Evolutionary conservation across 768 basidiomycete species (phyloP).

Genomic region (Dentipellis sp.): DNA sequence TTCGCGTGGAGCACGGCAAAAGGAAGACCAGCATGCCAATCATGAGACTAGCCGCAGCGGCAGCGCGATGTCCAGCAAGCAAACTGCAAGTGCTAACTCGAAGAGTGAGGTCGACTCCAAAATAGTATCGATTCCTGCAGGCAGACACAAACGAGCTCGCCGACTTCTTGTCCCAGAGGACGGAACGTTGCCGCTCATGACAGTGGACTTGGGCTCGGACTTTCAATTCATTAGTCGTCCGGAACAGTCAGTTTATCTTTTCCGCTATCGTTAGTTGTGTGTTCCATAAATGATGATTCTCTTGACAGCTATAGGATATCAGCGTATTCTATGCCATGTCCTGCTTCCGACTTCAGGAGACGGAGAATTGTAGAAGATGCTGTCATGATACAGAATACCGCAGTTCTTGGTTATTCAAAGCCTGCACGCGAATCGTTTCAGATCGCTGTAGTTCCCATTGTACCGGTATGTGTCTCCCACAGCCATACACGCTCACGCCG

Average conservation of each 20-base stretch:
- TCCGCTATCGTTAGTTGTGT: neutral
- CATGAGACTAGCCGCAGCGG: too few relatives aligned
- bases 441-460: slow-evolving; percentile 30
- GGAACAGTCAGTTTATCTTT: neutral
- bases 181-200: slow-evolving; percentile 11
- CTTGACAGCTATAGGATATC: neutral
- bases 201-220: neutral
- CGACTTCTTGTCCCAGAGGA: slow-evolving; percentile 17
- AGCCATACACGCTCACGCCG: slow-evolving; percentile 5
- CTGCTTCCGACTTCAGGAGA: neutral
- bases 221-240: neutral
- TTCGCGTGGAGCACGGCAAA: too few relatives aligned
- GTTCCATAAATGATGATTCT: neutral
- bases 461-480: slow-evolving; percentile 18
- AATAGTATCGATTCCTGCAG: slow-evolving; percentile 14
- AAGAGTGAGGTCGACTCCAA: too few relatives aligned
- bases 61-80: too few relatives aligned
- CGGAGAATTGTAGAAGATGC: slow-evolving; percentile 1
- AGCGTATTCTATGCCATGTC: neutral
- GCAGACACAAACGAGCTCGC: slow-evolving; percentile 17
- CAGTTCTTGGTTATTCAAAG: neutral
- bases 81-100: too few relatives aligned
- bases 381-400: neutral
- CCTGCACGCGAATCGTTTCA: slow-evolving; percentile 27
- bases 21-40: too few relatives aligned